Conservation (phyloP, 2,329 filamentous ascomycete species). For the Pseudogymnoascus destructans region DNA sequence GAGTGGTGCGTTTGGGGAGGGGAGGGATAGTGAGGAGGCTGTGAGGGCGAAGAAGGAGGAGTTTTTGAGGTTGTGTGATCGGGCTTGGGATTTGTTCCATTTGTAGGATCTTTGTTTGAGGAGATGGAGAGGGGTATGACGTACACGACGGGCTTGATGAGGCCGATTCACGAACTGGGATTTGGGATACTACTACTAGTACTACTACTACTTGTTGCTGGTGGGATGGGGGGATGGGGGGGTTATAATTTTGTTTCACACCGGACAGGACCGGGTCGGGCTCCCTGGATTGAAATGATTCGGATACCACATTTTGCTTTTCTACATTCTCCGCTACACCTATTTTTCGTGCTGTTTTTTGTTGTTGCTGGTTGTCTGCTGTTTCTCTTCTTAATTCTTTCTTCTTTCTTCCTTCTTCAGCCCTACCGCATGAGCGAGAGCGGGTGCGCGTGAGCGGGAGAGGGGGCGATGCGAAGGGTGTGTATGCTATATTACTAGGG, state of each 20-base stretch:
- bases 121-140: background rate
- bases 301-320: background rate
- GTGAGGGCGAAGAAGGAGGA: constrained; percentile 82
- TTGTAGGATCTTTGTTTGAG: too few relatives aligned
- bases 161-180: background rate
- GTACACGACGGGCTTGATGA: background rate
- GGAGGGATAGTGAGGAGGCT: constrained; percentile 70
- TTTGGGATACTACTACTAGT: background rate
- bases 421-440: background rate
- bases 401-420: background rate
- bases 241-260: background rate
- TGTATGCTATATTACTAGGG: background rate
- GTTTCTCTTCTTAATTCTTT: background rate
- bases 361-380: background rate
- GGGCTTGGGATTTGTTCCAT: constrained; percentile 96
- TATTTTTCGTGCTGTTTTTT: background rate
- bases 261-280: background rate
- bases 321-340: background rate
- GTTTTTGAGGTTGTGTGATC: constrained; percentile 72
- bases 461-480: background rate
- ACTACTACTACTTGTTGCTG: background rate
- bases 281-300: background rate
- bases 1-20: constrained; percentile 61
- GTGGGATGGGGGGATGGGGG: background rate
- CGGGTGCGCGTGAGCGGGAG: background rate